A percentile compares a stretch with the other conserved stretches of the same genome.
Conservation (phyloP, 108 stramenopile species). For the Cyclotella sp. region DNA sequence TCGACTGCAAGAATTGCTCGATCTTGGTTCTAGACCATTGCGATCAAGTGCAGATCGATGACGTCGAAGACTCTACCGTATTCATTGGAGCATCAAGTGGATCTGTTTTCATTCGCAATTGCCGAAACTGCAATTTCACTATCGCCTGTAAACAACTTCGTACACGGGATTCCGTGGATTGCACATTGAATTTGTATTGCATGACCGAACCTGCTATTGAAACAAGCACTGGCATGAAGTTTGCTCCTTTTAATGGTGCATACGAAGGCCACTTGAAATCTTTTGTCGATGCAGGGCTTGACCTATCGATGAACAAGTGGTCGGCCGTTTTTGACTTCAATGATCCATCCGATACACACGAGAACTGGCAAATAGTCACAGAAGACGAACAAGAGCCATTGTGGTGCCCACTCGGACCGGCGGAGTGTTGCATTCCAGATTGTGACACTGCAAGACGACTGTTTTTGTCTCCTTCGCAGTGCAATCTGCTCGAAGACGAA, state of each 20-base stretch:
- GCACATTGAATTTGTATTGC: slow-evolving; percentile 70
- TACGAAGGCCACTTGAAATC: slow-evolving; percentile 53
- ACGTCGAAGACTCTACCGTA: slow-evolving; percentile 59
- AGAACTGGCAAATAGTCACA: slow-evolving; percentile 46
- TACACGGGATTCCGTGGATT: slow-evolving; percentile 73
- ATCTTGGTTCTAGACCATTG: slow-evolving; percentile 65
- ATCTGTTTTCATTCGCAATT: slow-evolving; percentile 77
- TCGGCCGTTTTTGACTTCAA: slow-evolving; percentile 82
- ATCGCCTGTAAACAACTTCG: slow-evolving; percentile 84
- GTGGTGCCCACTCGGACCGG: slow-evolving; percentile 44
- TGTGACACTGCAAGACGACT: background rate
- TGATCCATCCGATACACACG: slow-evolving; percentile 54
- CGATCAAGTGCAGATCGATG: slow-evolving; percentile 80
- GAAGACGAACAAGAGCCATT: slow-evolving; percentile 25
- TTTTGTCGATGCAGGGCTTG: slow-evolving; percentile 57
- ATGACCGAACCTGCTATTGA: slow-evolving; percentile 88
- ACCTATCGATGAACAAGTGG: slow-evolving; percentile 67
- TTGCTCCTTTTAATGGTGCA: slow-evolving; percentile 75
- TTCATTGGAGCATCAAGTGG: slow-evolving; percentile 81
- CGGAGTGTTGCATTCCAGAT: slow-evolving; percentile 21
- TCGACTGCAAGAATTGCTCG: slow-evolving; percentile 58
- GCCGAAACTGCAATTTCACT: slow-evolving; percentile 69
- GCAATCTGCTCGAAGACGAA: background rate
- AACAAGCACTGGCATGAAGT: slow-evolving; percentile 56
- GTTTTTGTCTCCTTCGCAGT: background rate